These are phyloP conservation scores for Coniferiporia sulphurascens DNA, from an alignment of 1,284 basidiomycete genomes.

Conservation along the genomic window DNA sequence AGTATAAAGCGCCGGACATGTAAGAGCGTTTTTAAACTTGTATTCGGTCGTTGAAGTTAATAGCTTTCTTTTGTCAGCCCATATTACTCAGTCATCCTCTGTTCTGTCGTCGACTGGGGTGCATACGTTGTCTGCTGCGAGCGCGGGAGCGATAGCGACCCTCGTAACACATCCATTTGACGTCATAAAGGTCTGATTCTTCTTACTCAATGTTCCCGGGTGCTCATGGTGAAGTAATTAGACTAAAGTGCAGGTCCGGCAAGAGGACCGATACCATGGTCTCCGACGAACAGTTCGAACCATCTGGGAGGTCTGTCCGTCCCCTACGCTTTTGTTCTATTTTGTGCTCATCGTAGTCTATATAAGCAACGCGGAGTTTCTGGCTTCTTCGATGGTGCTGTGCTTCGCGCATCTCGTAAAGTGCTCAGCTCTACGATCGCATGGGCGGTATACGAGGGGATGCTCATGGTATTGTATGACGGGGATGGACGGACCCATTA, in stretches of 20 bases:
- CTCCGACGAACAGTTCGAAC: slow-evolving; percentile 58
- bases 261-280: slow-evolving; percentile 66
- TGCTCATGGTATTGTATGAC: slow-evolving; percentile 56
- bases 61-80: slow-evolving; percentile 9
- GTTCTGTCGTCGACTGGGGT: slow-evolving; percentile 40
- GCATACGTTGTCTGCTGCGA: slow-evolving; percentile 62
- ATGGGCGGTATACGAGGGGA: slow-evolving; percentile 89
- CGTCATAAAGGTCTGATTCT: slow-evolving; percentile 67
- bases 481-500: not conserved
- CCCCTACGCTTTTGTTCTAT: not conserved
- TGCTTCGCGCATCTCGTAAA: slow-evolving; percentile 81
- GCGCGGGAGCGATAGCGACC: slow-evolving; percentile 78
- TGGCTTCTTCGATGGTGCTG: slow-evolving; percentile 85
- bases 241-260: slow-evolving; percentile 88
- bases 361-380: slow-evolving; percentile 65
- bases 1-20: slow-evolving; percentile 69
- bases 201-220: not conserved
- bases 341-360: slow-evolving; percentile 1
- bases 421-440: slow-evolving; percentile 87
- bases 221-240: slow-evolving; percentile 26
- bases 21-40: slow-evolving; percentile 29
- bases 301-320: slow-evolving; percentile 58
- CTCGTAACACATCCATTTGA: slow-evolving; percentile 86
- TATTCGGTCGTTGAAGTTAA: slow-evolving; percentile 7
- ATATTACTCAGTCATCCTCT: slow-evolving; percentile 34